Evolutionary conservation across 169 alveolate species (phyloP), one percentile per base, ranked within the genome.

Genomic region (Neospora caninum): DNA sequence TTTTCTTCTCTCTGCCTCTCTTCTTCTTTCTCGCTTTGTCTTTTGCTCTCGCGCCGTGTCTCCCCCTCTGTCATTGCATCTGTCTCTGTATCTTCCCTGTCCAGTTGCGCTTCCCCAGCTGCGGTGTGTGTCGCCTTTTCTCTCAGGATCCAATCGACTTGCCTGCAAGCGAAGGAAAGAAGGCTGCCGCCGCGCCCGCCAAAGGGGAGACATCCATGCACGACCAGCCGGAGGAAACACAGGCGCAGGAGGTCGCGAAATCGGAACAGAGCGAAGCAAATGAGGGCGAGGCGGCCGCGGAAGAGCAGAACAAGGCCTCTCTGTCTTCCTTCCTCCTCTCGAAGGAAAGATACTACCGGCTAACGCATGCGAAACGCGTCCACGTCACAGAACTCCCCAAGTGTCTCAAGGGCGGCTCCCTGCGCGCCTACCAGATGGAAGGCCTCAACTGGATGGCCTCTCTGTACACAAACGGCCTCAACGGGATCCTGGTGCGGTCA

Each of bases 361-460:
- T 98, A 41, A 98, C 99, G 29, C 99, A 98, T 94, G 96, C 98
- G n/a, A 95, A 98, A 80, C 92, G 89, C 80, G 94, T 91, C 34
- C 94, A 98, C 49, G 97, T 98, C 31, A 96, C 96, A 43, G 93
- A 96, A 78, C 98, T 98, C 83, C 99, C 99, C 7, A 83, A 96
- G 43, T 96, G 98, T 96, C 93, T 98, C 29, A 97, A 97, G 95
- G 98, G 98, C 53, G 99, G 95, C 64, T 95, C 93, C 67, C 97
- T 98, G 39, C 97, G 98, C 88, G 94, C 97, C 43, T 98, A 98
- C 95, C 98, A 98, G 95, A 92, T 98, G 94, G 95, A 96, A 80
- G 99, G 99, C 27, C 96, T 98, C 36, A 96, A 98, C 93, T 98
- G 99, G 99, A 93, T 98, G 84, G 98, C 98, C 29, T 97, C 99